Conservation (phyloP, 805 yeast genomes). For the Starmerella etchellsii region DNA sequence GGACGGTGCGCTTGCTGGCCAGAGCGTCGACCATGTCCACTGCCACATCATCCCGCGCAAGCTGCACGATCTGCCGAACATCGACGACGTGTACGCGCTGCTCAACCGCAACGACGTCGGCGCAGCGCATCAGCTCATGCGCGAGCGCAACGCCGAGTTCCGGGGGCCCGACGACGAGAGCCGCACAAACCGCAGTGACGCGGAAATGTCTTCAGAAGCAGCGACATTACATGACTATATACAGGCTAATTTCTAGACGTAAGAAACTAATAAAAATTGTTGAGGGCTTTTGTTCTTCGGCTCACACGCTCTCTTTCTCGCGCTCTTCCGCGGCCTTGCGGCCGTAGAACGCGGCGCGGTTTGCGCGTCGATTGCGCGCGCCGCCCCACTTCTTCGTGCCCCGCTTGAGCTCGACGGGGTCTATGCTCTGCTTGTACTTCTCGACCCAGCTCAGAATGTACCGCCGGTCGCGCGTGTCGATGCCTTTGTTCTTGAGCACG, state of each 20-base stretch:
- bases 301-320: too few relatives aligned
- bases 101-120: constrained; percentile 47
- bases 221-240: constrained; percentile 30
- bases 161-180: constrained; percentile 34
- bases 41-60: constrained; percentile 84
- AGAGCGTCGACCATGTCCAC: constrained; percentile 89
- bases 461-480: constrained; percentile 57
- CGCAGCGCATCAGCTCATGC: constrained; percentile 26
- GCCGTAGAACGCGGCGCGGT: constrained; percentile 36
- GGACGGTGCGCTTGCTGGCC: constrained; percentile 95
- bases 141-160: constrained; percentile 23
- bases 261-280: too few relatives aligned
- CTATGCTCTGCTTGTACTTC: constrained; percentile 44
- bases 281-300: too few relatives aligned
- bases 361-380: constrained; percentile 64
- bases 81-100: constrained; percentile 60
- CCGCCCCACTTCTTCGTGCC: constrained; percentile 81
- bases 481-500: constrained; percentile 59
- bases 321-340: constrained; percentile 25
- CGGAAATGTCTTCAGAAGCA: constrained; percentile 67
- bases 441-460: constrained; percentile 59
- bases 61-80: constrained; percentile 42
- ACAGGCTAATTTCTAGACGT: constrained; percentile 3
- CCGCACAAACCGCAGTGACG: constrained; percentile 44
- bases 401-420: constrained; percentile 42